Conservation (phyloP, 1,284 basidiomycete species). For the Coniferiporia weirii region DNA sequence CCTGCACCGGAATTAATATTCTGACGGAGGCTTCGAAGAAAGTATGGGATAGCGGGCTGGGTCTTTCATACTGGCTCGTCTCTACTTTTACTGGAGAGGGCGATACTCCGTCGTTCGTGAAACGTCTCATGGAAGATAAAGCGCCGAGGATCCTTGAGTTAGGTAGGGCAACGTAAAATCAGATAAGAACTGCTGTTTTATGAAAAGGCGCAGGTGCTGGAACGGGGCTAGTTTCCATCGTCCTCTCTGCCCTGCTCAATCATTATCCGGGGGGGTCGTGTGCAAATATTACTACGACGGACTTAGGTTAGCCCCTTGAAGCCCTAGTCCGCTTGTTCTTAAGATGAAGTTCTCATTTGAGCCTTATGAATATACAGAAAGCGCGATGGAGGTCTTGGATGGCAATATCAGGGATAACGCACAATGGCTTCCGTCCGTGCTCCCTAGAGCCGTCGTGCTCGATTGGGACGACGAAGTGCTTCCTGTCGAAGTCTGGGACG, state of each 20-base stretch:
- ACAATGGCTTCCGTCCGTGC: conserved; percentile 20
- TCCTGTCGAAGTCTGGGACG: conserved; percentile 36
- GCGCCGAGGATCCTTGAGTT: conserved; percentile 49
- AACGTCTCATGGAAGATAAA: background rate
- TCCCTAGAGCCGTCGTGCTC: conserved; percentile 45
- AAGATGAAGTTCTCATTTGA: too few species aligned
- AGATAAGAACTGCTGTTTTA: too few species aligned
- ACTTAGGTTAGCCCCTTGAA: conserved; percentile 54
- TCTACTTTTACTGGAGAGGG: conserved; percentile 10
- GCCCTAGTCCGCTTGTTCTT: too few species aligned
- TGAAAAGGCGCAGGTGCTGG: conserved; percentile 57
- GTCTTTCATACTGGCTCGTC: conserved; percentile 70
- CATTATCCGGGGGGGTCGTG: conserved; percentile 21
- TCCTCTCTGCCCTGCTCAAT: conserved; percentile 48
- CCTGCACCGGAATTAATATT: background rate
- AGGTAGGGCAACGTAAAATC: conserved; percentile 37
- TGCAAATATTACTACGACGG: conserved; percentile 59
- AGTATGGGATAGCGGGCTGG: conserved; percentile 89
- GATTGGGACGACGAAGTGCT: conserved; percentile 68
- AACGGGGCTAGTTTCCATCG: conserved; percentile 75
- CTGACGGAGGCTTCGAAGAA: conserved; percentile 48
- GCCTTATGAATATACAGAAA: conserved; percentile 40
- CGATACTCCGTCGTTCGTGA: background rate
- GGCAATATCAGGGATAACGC: conserved; percentile 61
- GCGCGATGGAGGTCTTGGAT: conserved; percentile 73